Conservation (phyloP, 2,329 filamentous ascomycete species). For the Neopestalotiopsis clavispora region DNA sequence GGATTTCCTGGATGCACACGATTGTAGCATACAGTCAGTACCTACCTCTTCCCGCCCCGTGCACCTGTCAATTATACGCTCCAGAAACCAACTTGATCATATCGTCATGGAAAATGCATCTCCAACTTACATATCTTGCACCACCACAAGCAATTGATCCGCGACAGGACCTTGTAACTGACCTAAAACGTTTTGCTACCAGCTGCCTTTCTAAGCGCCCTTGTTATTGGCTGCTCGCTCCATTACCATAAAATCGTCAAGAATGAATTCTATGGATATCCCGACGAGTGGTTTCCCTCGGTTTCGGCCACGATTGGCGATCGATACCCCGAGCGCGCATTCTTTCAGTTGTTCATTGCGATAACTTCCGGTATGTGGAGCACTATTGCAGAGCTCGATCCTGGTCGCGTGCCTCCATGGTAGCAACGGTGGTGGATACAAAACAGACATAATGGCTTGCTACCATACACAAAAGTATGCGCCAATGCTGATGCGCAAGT, state of each 20-base stretch:
- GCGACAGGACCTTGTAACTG: not conserved
- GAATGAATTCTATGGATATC: conserved; percentile 95
- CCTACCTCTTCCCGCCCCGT: conserved; percentile 14
- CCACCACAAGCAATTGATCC: not conserved
- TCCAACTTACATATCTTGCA: not conserved
- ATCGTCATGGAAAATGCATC: too few relatives aligned
- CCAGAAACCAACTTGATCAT: not conserved
- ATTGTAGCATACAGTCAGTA: conserved; percentile 76
- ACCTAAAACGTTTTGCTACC: conserved; percentile 2
- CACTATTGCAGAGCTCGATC: not conserved
- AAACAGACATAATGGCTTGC: not conserved
- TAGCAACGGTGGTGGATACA: not conserved
- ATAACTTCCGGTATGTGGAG: conserved; percentile 77
- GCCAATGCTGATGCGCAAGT: conserved; percentile 19
- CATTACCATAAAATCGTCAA: conserved; percentile 98
- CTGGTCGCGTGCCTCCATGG: not conserved
- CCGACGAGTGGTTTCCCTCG: conserved; percentile 94
- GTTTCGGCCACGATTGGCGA: conserved; percentile 97
- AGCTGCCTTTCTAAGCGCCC: conserved; percentile 86
- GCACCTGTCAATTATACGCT: conserved; percentile 3
- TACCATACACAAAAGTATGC: not conserved
- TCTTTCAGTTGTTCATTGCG: conserved; percentile 97
- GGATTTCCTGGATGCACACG: conserved; percentile 90
- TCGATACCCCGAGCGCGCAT: conserved; percentile 92
- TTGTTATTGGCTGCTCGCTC: conserved; percentile 78